Base-by-base conservation (phyloP, 1,139 yeast genomes). In the Torulaspora globosa region DNA sequence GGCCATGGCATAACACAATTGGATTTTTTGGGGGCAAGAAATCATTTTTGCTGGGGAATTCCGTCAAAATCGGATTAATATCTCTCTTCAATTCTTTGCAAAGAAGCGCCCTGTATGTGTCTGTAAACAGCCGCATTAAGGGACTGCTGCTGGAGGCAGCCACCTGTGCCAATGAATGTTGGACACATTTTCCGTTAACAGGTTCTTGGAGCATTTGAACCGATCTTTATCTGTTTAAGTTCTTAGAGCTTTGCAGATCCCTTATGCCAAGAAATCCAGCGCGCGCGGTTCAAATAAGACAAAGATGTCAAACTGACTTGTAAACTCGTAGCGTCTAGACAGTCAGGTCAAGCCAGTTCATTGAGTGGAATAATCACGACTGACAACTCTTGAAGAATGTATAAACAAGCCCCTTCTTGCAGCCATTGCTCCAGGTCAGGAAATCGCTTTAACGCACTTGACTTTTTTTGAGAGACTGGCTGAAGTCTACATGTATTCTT, bases 1-100 rank as follows among this genome's bases (percentile, higher is more conserved):
- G 73, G 0, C 96, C 96, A 68, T 87, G 96, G 56, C 96, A 87
- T 28, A 87, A 66, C 0, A 87, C 84, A 2, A 87, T 75, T 0
- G 96, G 95, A 59, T 74, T 60, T 51, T 70, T 70, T 0, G 79
- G 78, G 0, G 72, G 66, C n/a, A 55, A 55, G 46, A 70, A 69
- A 4, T 60, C 39, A 1, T 64, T 57, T 42, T 49, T 56, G 7
- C 57, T 39, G 6, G 55, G 55, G 9, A 48, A 36, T 27, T 39
- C 39, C 7, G 35, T 37, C 27, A 41, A 37, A 19, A 41, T 36
- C 3, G 39, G 29, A 11, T 31, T 28, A 8, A 26, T 39, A 6
- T 44, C 16, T 21, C 23, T 24, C n/a, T 8, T 30, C 23, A 19
- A 23, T 23, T 18, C 18, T 15, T 16, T 12, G 36, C 14, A 9